Evolutionary conservation across 768 basidiomycete species (phyloP), one percentile per base, ranked within the genome.

Genomic region (Hirschioporus abietinus): DNA sequence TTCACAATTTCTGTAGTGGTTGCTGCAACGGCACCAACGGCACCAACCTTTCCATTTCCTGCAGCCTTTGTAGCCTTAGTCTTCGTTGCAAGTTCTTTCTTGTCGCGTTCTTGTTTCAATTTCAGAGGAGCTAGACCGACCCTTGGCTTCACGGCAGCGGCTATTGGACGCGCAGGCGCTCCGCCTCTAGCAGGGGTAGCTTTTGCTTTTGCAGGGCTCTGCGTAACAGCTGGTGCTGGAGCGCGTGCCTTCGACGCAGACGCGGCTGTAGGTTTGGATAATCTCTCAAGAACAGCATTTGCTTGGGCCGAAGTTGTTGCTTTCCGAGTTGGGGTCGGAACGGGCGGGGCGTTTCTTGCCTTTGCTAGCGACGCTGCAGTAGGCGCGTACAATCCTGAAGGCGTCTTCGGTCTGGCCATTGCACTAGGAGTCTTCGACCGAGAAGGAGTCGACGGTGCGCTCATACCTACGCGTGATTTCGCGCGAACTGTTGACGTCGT

Each of bases 221-320:
- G 66, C 35, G 1, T 60, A 10, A 71, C 63, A 8, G 61, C 71
- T 3, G 75, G 68, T n/a, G 79, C 68, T 9, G 78, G 74, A 4
- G 72, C 73, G 20, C 87, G 83, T 24, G 84, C 84, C 73, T 86
- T 88, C 25, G 86, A 86, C 66, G 90, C 73, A 1, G 90, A 91
- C 27, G 91, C 88, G 10, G 91, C 90, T 0, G 92, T 93, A n/a
- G 91, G 92, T 75, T 91, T 91, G 76, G 86, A 91, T 58, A 93
- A 78, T 63, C 92, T 83, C 66, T 90, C 89, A 17, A 71, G 66
- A 12, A 88, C 80, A 0, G 81, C 81, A 62, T 78, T 83, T 67
- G 80, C 81, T 66, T 83, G 84, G 12, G 24, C 34, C 23, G 63
- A 36, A 60, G 86, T 70, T 0, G 84, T 81, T n/a, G 77, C 72